Percentiles rank a stretch among this genome's conserved stretches.
These are phyloP conservation scores for Planoprotostelium fungivorum DNA, from an alignment of 78 protist species.

Conservation along the genomic window DNA sequence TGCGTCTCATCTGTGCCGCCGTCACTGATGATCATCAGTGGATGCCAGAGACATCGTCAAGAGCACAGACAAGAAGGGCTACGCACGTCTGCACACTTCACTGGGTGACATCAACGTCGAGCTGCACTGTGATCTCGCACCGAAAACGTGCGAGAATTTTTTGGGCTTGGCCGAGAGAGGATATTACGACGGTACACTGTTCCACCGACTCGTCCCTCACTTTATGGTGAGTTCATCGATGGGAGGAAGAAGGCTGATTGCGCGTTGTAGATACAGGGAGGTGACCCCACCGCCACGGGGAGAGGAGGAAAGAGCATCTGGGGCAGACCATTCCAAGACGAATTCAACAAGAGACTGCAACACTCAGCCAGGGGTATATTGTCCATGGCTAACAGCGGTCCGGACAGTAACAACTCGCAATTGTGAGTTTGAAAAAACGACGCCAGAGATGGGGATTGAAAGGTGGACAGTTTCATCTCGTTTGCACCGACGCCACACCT, in stretches of 20 bases:
- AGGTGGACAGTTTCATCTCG: conserved; percentile 72
- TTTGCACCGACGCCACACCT: conserved; percentile 51
- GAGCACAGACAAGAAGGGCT: conserved; percentile 55
- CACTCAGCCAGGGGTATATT: conserved; percentile 74
- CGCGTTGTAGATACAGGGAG: conserved; percentile 59
- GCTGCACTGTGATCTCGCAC: conserved; percentile 70
- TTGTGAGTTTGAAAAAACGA: conserved; percentile 13
- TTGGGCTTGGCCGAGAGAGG: conserved; percentile 25
- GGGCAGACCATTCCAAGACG: conserved; percentile 67
- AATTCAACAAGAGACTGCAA: conserved; percentile 31
- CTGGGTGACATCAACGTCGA: conserved; percentile 71
- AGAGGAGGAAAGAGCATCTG: conserved; percentile 77
- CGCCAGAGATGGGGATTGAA: neutral
- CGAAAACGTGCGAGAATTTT: conserved; percentile 84
- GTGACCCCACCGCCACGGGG: conserved; percentile 82
- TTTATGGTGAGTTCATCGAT: conserved; percentile 52
- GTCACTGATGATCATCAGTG: no score
- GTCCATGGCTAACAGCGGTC: conserved; percentile 80
- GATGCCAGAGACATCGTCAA: conserved; percentile 32
- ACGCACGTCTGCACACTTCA: conserved; percentile 55
- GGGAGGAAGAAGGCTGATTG: neutral
- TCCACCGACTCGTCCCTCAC: conserved; percentile 76
- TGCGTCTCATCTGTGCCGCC: no score
- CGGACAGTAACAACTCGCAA: conserved; percentile 69
- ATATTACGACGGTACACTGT: conserved; percentile 60